These are phyloP conservation scores for Hansenula lynferdii DNA, from an alignment of 1,139 yeast genomes.

Conservation along the genomic window DNA sequence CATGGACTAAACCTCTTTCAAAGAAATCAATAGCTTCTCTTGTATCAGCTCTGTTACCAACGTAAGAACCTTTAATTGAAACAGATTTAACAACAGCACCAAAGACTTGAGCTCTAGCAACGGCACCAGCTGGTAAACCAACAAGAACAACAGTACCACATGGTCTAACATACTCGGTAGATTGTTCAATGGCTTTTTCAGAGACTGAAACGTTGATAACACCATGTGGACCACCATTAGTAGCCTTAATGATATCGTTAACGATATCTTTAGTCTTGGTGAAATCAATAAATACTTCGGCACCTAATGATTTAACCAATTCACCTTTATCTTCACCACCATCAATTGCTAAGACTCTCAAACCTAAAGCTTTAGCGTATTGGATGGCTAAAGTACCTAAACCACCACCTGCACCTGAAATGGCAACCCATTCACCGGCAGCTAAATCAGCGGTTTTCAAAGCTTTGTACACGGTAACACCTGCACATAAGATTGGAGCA, in stretches of 20 bases:
- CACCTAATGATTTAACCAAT: conserved; percentile 48
- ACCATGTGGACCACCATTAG: conserved; percentile 62
- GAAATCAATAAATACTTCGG: conserved; percentile 54
- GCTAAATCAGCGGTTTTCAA: conserved; percentile 51
- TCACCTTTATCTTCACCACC: conserved; percentile 57
- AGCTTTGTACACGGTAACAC: conserved; percentile 66
- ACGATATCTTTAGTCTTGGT: conserved; percentile 45
- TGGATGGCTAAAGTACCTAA: conserved; percentile 62
- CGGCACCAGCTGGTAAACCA: conserved; percentile 61
- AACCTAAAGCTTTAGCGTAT: conserved; percentile 63
- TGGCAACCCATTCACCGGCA: conserved; percentile 61
- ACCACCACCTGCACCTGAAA: conserved; percentile 68
- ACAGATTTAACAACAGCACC: conserved; percentile 53
- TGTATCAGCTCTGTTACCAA: conserved; percentile 70
- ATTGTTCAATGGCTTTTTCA: conserved; percentile 51
- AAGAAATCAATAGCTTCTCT: conserved; percentile 67
- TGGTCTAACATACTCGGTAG: conserved; percentile 52
- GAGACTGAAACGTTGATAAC: conserved; percentile 59
- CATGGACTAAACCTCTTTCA: conserved; percentile 54
- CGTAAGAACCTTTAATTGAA: conserved; percentile 58
- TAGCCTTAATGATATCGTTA: conserved; percentile 41
- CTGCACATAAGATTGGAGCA: conserved; percentile 65
- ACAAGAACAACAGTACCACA: conserved; percentile 59
- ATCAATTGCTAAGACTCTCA: conserved; percentile 55
- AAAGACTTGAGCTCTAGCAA: conserved; percentile 50